Conservation (phyloP, 169 alveolate species). For the Cryptosporidium muris region DNA sequence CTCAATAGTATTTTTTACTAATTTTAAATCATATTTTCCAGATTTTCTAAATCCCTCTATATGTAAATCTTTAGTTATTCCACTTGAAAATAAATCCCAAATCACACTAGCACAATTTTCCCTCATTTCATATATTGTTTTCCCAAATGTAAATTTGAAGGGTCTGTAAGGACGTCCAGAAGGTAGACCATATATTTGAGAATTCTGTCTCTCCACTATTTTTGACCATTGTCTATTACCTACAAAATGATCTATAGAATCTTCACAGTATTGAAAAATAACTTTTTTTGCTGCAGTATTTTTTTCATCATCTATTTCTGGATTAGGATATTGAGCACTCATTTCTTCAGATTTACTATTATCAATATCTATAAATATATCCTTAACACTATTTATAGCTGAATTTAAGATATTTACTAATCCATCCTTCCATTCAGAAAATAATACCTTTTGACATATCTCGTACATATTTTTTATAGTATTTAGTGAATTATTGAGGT, state of each 20-base stretch:
- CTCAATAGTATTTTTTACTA: slow-evolving; percentile 24
- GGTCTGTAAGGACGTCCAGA: slow-evolving; percentile 65
- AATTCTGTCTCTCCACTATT: slow-evolving; percentile 46
- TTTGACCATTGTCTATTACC: slow-evolving; percentile 62
- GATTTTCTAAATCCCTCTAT: slow-evolving; percentile 48
- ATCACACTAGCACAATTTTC: slow-evolving; percentile 55
- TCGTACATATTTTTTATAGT: slow-evolving; percentile 2
- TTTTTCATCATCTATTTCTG: neutral
- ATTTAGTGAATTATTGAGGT: slow-evolving; percentile 1
- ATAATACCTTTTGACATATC: slow-evolving; percentile 6
- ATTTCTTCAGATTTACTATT: neutral
- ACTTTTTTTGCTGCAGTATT: slow-evolving; percentile 11
- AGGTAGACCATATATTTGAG: slow-evolving; percentile 41
- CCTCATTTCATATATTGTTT: slow-evolving; percentile 54
- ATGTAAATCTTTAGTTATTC: slow-evolving; percentile 13
- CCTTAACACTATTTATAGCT: slow-evolving; percentile 7
- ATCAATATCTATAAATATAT: neutral
- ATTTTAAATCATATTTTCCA: slow-evolving; percentile 33
- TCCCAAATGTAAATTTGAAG: slow-evolving; percentile 53
- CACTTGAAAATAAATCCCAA: slow-evolving; percentile 39
- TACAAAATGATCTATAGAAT: slow-evolving; percentile 46
- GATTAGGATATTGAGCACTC: neutral
- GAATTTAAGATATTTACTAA: slow-evolving; percentile 6
- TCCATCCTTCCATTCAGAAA: slow-evolving; percentile 10
- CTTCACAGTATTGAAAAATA: slow-evolving; percentile 44